Evolutionary conservation across 2,329 filamentous ascomycete genomes (phyloP).

Genomic region (Aspergillus novofumigatus): DNA sequence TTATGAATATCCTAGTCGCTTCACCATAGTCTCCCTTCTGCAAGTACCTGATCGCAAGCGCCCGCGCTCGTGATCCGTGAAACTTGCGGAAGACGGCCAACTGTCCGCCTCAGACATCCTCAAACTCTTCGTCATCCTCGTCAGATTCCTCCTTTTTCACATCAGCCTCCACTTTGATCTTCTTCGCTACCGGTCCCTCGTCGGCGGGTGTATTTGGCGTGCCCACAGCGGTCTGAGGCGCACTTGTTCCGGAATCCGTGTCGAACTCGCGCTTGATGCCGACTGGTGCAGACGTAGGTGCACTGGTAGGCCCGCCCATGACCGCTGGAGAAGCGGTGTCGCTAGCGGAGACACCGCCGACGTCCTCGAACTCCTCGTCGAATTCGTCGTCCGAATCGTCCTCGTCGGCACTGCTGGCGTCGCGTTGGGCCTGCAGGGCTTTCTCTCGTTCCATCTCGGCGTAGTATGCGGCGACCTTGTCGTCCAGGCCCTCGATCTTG

Average conservation of each 20-base stretch:
- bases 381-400: slow-evolving; percentile 35
- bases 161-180: slow-evolving; percentile 37
- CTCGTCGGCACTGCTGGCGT: slow-evolving; percentile 39
- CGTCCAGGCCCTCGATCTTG: slow-evolving; percentile 40
- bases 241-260: slow-evolving; percentile 36
- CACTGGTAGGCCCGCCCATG: slow-evolving; percentile 24
- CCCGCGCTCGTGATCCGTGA: slow-evolving; percentile 3
- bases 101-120: slow-evolving; percentile 32
- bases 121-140: slow-evolving; percentile 44
- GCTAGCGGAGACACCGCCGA: slow-evolving; percentile 36
- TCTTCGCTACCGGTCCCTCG: slow-evolving; percentile 41
- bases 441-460: slow-evolving; percentile 44
- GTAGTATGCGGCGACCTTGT: slow-evolving; percentile 46
- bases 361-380: slow-evolving; percentile 44
- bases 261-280: slow-evolving; percentile 39
- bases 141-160: slow-evolving; percentile 39
- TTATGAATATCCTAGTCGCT: not conserved
- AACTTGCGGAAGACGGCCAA: not conserved
- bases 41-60: slow-evolving; percentile 16
- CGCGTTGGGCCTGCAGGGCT: slow-evolving; percentile 38
- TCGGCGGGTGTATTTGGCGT: slow-evolving; percentile 36
- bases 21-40: not conserved
- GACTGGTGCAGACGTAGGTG: slow-evolving; percentile 15
- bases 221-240: slow-evolving; percentile 32
- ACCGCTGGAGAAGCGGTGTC: slow-evolving; percentile 34